Evolutionary conservation across 495 filamentous ascomycete genomes (phyloP).

Genomic region (Neurospora sp.): DNA sequence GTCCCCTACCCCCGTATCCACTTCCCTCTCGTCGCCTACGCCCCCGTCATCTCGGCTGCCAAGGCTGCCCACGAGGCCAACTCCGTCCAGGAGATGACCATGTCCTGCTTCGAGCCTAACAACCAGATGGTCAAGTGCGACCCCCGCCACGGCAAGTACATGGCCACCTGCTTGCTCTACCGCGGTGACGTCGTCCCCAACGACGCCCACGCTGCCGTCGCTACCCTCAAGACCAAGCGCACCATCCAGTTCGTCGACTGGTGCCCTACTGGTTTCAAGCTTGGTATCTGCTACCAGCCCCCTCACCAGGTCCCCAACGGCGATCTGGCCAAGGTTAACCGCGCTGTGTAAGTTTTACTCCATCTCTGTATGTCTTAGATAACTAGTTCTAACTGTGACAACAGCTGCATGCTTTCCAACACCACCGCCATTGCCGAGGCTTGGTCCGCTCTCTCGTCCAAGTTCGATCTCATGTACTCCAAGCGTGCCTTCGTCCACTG

Average conservation of each 20-base stretch:
- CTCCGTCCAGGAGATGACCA: conserved; percentile 79
- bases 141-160: conserved; percentile 98
- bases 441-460: conserved; percentile 93
- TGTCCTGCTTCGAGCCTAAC: conserved; percentile 75
- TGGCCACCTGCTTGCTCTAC: conserved; percentile 97
- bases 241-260: conserved; percentile 99
- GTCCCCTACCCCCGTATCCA: conserved; percentile 98
- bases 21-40: conserved; percentile 94
- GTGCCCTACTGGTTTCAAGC: conserved; percentile 99
- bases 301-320: conserved; percentile 92
- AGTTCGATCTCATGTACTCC: conserved; percentile 99
- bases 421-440: conserved; percentile 98
- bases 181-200: conserved; percentile 96
- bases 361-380: not conserved
- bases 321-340: conserved; percentile 93
- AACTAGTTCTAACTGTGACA: conserved; percentile 13
- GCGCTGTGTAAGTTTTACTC: conserved; percentile 70
- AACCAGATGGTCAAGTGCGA: conserved; percentile 99
- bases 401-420: conserved; percentile 97
- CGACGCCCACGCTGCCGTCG: conserved; percentile 84
- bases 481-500: conserved; percentile 99
- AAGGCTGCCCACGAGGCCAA: conserved; percentile 95
- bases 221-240: conserved; percentile 93
- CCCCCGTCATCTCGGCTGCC: conserved; percentile 84
- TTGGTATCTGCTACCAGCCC: conserved; percentile 99